Evolutionary conservation across 2,329 filamentous ascomycete species (phyloP).

Genomic region (Pyrenophora teres): DNA sequence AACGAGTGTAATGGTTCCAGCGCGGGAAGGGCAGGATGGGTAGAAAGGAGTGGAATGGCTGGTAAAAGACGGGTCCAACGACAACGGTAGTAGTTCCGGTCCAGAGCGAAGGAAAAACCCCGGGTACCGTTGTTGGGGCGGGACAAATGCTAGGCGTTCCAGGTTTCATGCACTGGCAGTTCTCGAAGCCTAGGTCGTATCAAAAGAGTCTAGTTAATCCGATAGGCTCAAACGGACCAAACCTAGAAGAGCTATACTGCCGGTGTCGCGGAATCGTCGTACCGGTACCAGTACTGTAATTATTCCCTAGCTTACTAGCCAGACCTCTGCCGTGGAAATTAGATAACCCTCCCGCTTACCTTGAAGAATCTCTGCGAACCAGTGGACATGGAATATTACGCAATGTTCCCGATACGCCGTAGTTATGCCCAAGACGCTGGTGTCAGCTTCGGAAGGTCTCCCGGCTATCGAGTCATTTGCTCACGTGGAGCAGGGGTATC

Average conservation of each 20-base stretch:
- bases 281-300: neutral
- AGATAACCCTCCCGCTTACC: no score
- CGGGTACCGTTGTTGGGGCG: conserved; percentile 20
- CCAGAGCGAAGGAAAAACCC: conserved; percentile 5
- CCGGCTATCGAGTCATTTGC: conserved; percentile 17
- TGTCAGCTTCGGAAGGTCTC: neutral
- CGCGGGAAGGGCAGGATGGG: conserved; percentile 1
- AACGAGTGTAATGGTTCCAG: conserved; percentile 6
- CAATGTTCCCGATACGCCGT: neutral
- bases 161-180: conserved; percentile 21
- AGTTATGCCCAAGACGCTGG: neutral
- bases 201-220: conserved; percentile 16
- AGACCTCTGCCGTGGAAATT: no score
- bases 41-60: conserved; percentile 17
- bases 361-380: neutral
- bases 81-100: conserved; percentile 5
- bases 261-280: conserved; percentile 11
- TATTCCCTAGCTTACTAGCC: no score
- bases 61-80: conserved; percentile 8
- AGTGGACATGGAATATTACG: neutral
- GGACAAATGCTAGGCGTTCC: conserved; percentile 14
- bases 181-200: conserved; percentile 24
- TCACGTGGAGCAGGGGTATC: conserved; percentile 18
- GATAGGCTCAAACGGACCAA: conserved; percentile 18
- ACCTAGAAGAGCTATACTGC: conserved; percentile 21